Evolutionary conservation across 805 yeast genomes (phyloP).

Genomic region (Metschnikowia orientalis): DNA sequence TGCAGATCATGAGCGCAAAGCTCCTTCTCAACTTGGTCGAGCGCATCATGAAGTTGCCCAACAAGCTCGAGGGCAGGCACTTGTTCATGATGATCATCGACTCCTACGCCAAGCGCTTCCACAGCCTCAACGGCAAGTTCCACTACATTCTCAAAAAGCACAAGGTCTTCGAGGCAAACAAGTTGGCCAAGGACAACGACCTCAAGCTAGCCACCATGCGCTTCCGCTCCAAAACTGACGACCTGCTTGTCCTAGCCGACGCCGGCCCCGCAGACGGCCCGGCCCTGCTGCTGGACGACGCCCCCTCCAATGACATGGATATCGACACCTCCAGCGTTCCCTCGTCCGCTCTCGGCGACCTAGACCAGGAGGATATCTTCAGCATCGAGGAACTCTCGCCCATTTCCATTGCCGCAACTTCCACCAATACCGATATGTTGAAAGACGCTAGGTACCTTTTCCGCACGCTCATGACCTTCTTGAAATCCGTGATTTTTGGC

Average conservation of each 20-base stretch:
- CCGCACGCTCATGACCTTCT: conserved; percentile 82
- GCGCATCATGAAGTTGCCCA: conserved; percentile 74
- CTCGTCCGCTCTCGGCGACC: conserved; percentile 12
- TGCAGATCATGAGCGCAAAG: conserved; percentile 96
- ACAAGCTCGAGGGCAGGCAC: conserved; percentile 77
- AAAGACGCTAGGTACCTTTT: conserved; percentile 86
- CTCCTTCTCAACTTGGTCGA: conserved; percentile 83
- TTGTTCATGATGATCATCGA: conserved; percentile 81
- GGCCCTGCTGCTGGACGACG: conserved; percentile 1
- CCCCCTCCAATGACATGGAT: conserved; percentile 20
- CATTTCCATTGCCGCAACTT: conserved; percentile 47
- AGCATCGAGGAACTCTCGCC: conserved; percentile 46
- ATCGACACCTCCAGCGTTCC: conserved; percentile 12
- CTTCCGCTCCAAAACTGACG: conserved; percentile 26
- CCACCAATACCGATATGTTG: conserved; percentile 56
- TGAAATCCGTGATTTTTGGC: conserved; percentile 86
- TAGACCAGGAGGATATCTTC: conserved; percentile 23
- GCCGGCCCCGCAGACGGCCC: neutral
- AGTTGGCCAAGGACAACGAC: conserved; percentile 38
- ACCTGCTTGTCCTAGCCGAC: neutral
- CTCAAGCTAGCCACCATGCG: conserved; percentile 38
- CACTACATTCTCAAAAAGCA: conserved; percentile 62
- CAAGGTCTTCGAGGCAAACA: conserved; percentile 44
- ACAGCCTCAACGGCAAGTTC: conserved; percentile 67
- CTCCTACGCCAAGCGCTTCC: conserved; percentile 80